phyloP scores from a whole-genome alignment of 2,329 filamentous ascomycete genomes.

The Sphaerulina musiva region DNA sequence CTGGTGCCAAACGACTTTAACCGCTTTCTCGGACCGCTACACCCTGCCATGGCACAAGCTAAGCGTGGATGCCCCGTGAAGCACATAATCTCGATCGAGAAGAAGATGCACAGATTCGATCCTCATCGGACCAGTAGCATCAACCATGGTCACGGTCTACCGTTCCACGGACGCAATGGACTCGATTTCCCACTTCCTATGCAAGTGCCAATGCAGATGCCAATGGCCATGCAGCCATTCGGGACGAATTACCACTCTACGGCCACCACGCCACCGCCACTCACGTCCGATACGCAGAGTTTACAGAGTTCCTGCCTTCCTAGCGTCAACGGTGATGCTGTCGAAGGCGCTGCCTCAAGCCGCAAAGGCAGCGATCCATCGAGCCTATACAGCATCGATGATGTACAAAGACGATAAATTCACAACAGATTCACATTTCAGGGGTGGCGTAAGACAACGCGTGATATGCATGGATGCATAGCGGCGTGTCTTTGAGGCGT shows the following conservation, averaged over 20 bases:
- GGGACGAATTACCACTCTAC: slow-evolving; percentile 26
- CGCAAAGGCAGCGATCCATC: slow-evolving; percentile 27
- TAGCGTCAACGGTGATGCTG: slow-evolving; percentile 32
- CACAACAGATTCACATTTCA: background rate
- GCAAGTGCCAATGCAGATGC: slow-evolving; percentile 9
- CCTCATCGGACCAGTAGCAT: slow-evolving; percentile 14
- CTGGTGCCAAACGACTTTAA: slow-evolving; percentile 38
- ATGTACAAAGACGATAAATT: slow-evolving; percentile 15
- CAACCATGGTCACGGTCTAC: background rate
- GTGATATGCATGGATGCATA: background rate
- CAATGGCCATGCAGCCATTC: slow-evolving; percentile 16
- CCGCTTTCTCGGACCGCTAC: slow-evolving; percentile 38
- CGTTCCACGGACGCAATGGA: slow-evolving; percentile 2
- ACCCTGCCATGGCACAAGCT: slow-evolving; percentile 42
- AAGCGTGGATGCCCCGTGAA: slow-evolving; percentile 40
- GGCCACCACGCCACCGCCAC: slow-evolving; percentile 26
- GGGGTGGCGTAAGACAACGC: background rate
- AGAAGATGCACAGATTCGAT: slow-evolving; percentile 44
- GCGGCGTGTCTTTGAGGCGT: slow-evolving; percentile 1
- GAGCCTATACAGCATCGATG: slow-evolving; percentile 14
- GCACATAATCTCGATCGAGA: slow-evolving; percentile 43
- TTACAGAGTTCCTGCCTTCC: slow-evolving; percentile 26
- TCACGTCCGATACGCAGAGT: slow-evolving; percentile 27
- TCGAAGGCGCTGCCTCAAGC: slow-evolving; percentile 29
- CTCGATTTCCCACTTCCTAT: slow-evolving; percentile 10